These are phyloP conservation scores for Podospora australis DNA, from an alignment of 495 filamentous ascomycete genomes.

Conservation along the genomic window DNA sequence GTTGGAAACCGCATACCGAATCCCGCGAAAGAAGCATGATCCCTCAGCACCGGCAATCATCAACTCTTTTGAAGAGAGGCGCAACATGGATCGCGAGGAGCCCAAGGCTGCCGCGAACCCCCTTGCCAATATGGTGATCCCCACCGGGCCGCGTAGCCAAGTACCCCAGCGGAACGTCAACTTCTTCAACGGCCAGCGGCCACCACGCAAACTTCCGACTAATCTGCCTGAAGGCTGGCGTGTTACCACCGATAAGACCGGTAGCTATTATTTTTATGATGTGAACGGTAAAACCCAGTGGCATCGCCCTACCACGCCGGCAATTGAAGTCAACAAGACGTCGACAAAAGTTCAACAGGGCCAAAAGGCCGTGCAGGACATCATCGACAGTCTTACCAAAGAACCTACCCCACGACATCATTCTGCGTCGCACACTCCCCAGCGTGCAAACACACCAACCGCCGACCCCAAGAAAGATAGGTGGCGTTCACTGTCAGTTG, in stretches of 20 bases:
- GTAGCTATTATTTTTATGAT: constrained; percentile 75
- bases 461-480: constrained; percentile 69
- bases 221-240: constrained; percentile 79
- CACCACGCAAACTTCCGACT: constrained; percentile 46
- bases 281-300: constrained; percentile 69
- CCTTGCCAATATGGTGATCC: constrained; percentile 36
- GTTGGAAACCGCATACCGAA: constrained; percentile 87
- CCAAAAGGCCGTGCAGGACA: constrained; percentile 60
- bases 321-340: constrained; percentile 55
- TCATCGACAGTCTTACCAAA: constrained; percentile 77
- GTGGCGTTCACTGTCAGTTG: constrained; percentile 70
- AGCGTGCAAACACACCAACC: constrained; percentile 52
- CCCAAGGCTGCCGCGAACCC: constrained; percentile 19
- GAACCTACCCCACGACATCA: constrained; percentile 41
- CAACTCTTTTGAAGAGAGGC: constrained; percentile 59
- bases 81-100: constrained; percentile 58
- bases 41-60: constrained; percentile 28
- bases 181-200: constrained; percentile 54
- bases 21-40: constrained; percentile 67
- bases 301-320: constrained; percentile 64
- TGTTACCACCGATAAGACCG: constrained; percentile 54
- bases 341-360: constrained; percentile 54
- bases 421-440: constrained; percentile 54
- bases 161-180: constrained; percentile 55
- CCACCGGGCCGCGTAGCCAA: constrained; percentile 61